phyloP scores from a whole-genome alignment of 306 rosid species.

The Dryas alaskensis region DNA sequence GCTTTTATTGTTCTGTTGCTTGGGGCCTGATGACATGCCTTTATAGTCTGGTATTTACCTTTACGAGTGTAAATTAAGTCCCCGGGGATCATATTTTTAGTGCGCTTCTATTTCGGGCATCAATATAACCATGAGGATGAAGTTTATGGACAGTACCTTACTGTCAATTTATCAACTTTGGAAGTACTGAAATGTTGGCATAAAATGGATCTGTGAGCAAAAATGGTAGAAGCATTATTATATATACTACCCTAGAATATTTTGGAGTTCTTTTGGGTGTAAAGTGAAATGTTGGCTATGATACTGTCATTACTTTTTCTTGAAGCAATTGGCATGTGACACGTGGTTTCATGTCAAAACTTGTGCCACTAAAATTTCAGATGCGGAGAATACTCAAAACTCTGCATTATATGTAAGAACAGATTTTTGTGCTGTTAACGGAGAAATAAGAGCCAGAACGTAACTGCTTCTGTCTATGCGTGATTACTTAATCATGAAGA shows the following conservation, averaged over 20 bases:
- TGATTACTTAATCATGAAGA: neutral
- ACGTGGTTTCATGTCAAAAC: neutral
- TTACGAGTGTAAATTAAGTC: neutral
- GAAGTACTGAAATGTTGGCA: neutral
- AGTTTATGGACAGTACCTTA: neutral
- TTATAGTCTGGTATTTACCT: neutral
- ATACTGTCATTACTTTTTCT: neutral
- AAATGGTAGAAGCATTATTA: neutral
- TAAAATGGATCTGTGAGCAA: neutral
- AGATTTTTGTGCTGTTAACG: neutral
- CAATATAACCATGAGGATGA: neutral
- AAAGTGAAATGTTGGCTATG: conserved; percentile 1
- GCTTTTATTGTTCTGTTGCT: neutral
- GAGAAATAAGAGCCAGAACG: neutral
- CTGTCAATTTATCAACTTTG: neutral
- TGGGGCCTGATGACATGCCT: neutral
- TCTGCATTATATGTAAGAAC: neutral
- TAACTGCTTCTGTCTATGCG: neutral
- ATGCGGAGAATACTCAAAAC: too few relatives aligned
- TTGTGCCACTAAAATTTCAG: neutral
- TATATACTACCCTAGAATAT: neutral
- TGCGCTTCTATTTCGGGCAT: neutral
- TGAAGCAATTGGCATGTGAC: neutral
- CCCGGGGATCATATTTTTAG: neutral
- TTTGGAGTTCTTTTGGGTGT: neutral